Percentiles rank a stretch among this genome's conserved stretches.
Evolutionary conservation across 176 grass and related monocot species (phyloP).

Genomic region (Thalia dealbata): DNA sequence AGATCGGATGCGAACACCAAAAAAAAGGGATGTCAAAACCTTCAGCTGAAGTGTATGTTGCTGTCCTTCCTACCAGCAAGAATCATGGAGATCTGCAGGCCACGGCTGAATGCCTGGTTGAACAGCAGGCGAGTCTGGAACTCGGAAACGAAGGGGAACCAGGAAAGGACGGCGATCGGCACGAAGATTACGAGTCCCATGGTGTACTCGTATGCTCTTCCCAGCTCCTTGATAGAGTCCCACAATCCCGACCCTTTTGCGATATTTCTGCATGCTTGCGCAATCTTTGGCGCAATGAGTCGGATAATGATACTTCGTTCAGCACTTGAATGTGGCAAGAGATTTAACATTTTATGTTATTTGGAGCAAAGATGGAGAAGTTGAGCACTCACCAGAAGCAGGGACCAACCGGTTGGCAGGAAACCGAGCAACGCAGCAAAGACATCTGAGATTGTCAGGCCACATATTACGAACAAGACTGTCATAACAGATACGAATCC

Average conservation of each 20-base stretch:
- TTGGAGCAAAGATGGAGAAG: conserved; percentile 1
- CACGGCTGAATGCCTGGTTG: conserved; percentile 93
- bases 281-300: conserved; percentile 37
- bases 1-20: background rate
- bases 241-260: conserved; percentile 35
- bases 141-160: conserved; percentile 97
- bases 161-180: conserved; percentile 71
- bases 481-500: conserved; percentile 75
- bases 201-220: conserved; percentile 66
- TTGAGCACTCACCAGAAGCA: conserved; percentile 73
- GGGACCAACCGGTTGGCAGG: conserved; percentile 82
- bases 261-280: conserved; percentile 50
- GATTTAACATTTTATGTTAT: background rate
- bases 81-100: conserved; percentile 88
- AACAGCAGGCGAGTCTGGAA: conserved; percentile 91
- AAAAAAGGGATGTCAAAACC: background rate
- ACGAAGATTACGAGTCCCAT: conserved; percentile 80
- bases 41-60: conserved; percentile 17
- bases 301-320: background rate
- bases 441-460: conserved; percentile 63
- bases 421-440: conserved; percentile 67
- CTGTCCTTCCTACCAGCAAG: conserved; percentile 56
- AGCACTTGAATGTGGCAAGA: background rate
- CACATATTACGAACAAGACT: conserved; percentile 53
- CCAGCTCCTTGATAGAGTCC: conserved; percentile 96